These are phyloP conservation scores for Malus hybrid DNA, from an alignment of 331 rosid genomes.

Conservation along the genomic window DNA sequence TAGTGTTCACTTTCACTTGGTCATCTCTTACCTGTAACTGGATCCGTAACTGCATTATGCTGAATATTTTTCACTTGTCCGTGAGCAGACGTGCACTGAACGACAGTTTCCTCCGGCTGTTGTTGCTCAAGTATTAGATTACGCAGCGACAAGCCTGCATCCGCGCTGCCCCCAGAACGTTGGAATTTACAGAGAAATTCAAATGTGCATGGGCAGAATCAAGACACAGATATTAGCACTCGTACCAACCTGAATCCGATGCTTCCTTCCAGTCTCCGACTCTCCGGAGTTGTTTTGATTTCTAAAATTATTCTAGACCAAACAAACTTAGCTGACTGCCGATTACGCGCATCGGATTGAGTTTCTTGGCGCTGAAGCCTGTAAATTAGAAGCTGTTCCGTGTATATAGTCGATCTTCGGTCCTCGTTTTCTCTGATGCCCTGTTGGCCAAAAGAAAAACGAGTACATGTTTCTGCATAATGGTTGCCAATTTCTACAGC, in stretches of 20 bases:
- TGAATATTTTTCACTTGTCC: neutral
- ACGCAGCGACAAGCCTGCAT: slow-evolving; percentile 55
- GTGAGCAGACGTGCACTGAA: slow-evolving; percentile 64
- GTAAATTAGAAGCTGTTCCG: slow-evolving; percentile 4
- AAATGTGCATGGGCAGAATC: slow-evolving; percentile 68
- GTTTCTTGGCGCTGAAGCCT: neutral
- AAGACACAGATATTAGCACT: slow-evolving; percentile 69
- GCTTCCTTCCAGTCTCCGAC: neutral
- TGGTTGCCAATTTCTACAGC: neutral
- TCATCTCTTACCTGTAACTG: neutral
- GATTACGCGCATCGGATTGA: neutral
- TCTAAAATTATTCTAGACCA: neutral
- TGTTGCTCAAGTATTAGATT: slow-evolving; percentile 66
- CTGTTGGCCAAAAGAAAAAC: neutral
- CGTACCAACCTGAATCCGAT: slow-evolving; percentile 46
- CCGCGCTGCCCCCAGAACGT: slow-evolving; percentile 56
- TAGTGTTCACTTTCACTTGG: neutral
- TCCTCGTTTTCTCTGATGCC: neutral
- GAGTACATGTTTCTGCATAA: neutral
- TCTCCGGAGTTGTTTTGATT: neutral
- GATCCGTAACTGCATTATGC: neutral
- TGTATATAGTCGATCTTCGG: slow-evolving; percentile 7
- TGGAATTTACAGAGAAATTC: slow-evolving; percentile 70
- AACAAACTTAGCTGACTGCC: neutral
- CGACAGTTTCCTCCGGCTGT: slow-evolving; percentile 64